A percentile compares a stretch with the other conserved stretches of the same genome.
Evolutionary conservation across 2,329 filamentous ascomycete genomes (phyloP).

Genomic region (Cytospora leucostoma): DNA sequence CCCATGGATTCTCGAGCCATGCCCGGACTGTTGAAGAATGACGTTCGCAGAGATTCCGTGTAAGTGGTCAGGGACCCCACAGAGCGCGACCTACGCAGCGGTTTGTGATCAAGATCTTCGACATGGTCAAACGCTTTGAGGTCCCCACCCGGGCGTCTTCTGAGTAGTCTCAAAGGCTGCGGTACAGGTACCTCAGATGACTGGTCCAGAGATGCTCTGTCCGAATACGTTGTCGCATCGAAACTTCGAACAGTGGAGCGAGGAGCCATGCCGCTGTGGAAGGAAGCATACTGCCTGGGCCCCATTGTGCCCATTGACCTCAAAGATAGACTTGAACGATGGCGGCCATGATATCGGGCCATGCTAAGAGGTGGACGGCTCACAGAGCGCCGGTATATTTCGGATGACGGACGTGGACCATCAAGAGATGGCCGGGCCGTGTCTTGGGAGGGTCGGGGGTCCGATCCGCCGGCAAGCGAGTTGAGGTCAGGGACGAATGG

Average conservation of each 20-base stretch:
- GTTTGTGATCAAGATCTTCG: conserved; percentile 56
- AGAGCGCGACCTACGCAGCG: conserved; percentile 56
- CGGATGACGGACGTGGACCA: conserved; percentile 33
- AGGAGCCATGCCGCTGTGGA: conserved; percentile 55
- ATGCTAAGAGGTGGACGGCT: conserved; percentile 40
- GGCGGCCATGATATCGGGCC: conserved; percentile 44
- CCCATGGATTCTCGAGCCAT: conserved; percentile 41
- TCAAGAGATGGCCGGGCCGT: conserved; percentile 38
- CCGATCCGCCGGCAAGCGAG: conserved; percentile 36
- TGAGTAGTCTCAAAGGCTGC: conserved; percentile 62
- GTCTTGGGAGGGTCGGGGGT: conserved; percentile 38
- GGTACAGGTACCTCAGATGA: conserved; percentile 49
- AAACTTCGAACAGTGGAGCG: conserved; percentile 60
- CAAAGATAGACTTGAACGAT: conserved; percentile 51
- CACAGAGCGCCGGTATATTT: conserved; percentile 35
- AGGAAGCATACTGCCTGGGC: conserved; percentile 60
- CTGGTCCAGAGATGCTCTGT: conserved; percentile 48
- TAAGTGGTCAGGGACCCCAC: conserved; percentile 62
- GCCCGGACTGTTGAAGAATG: conserved; percentile 49
- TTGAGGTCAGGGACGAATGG: conserved; percentile 51
- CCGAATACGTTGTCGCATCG: conserved; percentile 60
- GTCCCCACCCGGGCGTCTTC: conserved; percentile 74
- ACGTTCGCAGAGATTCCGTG: conserved; percentile 61
- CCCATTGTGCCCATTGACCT: conserved; percentile 54
- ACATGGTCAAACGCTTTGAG: conserved; percentile 68